Base-by-base conservation (phyloP, 257 asterid genomes). In the Agastache rugosa region DNA sequence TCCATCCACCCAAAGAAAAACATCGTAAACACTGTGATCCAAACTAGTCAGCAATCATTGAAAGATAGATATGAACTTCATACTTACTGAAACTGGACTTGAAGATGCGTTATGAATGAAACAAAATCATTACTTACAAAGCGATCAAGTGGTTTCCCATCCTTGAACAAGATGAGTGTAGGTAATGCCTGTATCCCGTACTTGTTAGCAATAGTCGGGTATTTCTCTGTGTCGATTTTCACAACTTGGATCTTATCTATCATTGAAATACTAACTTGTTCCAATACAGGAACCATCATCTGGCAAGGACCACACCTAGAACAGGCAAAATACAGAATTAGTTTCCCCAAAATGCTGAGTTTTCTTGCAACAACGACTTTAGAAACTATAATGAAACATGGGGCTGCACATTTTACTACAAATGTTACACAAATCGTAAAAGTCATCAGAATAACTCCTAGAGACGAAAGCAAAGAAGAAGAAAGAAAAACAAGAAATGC, bases 241-340 rank as follows among this genome's bases (percentile, higher is more conserved):
- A 89, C 93, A 42, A 91, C 82, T 77, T 82, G 89, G 74, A 91
- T 82, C 85, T 84, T 83, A 73, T 89, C 90, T 72, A 73, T 75
- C 91, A 91, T 67, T 5, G 85, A 79, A 44, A 82, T 47, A 58
- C 91, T 77, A 20, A 91, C 93, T 79, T 87, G 85, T 1, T 89
- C 83, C 67, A 91, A 87, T 63, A 91, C 69, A 74, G 93, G 96
- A 75, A 78, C 88, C 96, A 91, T 91, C 54, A 83, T 79, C 80
- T 87, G 96, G 85, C 97, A 91, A 56, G 97, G 97, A 56, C 97
- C 97, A 51, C 97, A 91, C 97, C 97, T 91, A 80, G 67, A 79
- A 81, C 55, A 66, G 19, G 39, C n/a, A 23, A 54, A 50, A 63
- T 23, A 25, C 62, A 9, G 22, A 42, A 71, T 78, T 4, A 61